A percentile compares a stretch with the other conserved stretches of the same genome.
These are phyloP conservation scores for Apiospora sp. DNA, from an alignment of 2,329 filamentous ascomycete species.

Conservation along the genomic window DNA sequence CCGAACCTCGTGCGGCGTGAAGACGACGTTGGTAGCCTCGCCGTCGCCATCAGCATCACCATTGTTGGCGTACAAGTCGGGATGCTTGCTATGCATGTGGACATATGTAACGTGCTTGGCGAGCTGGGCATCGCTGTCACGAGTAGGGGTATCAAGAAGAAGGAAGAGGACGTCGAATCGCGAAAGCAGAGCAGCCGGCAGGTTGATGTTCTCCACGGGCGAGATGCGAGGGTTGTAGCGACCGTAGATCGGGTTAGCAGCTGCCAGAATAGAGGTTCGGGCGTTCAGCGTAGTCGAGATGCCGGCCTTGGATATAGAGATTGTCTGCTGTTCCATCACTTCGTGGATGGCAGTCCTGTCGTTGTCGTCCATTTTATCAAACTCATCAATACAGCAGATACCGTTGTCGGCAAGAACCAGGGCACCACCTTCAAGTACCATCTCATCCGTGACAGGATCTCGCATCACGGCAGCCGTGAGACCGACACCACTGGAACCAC, in stretches of 20 bases:
- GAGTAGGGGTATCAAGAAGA: constrained; percentile 90
- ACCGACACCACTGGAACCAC: constrained; percentile 83
- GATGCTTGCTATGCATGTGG: constrained; percentile 95
- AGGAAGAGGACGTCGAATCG: constrained; percentile 98
- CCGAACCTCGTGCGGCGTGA: constrained; percentile 90
- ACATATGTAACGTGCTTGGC: constrained; percentile 96
- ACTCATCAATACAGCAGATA: constrained; percentile 87
- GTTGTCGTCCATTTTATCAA: constrained; percentile 89
- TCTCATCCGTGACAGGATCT: constrained; percentile 83
- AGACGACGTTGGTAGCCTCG: constrained; percentile 67
- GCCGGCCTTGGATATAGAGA: constrained; percentile 80
- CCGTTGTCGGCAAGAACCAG: constrained; percentile 83
- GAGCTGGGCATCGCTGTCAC: constrained; percentile 90
- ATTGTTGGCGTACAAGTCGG: constrained; percentile 66
- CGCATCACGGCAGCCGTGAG: constrained; percentile 85
- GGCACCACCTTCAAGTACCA: constrained; percentile 83
- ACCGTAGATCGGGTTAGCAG: constrained; percentile 96
- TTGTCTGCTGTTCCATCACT: constrained; percentile 89
- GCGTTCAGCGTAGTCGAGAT: constrained; percentile 86
- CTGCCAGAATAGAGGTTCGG: constrained; percentile 92
- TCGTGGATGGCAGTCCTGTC: constrained; percentile 86
- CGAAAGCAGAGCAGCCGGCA: constrained; percentile 94
- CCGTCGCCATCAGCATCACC: constrained; percentile 43
- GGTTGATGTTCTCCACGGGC: constrained; percentile 98
- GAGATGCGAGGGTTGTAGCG: constrained; percentile 98